Percentiles rank a stretch among this genome's conserved stretches.
These are phyloP conservation scores for Grosmannia clavigera DNA, from an alignment of 2,329 filamentous ascomycete genomes.

Conservation along the genomic window DNA sequence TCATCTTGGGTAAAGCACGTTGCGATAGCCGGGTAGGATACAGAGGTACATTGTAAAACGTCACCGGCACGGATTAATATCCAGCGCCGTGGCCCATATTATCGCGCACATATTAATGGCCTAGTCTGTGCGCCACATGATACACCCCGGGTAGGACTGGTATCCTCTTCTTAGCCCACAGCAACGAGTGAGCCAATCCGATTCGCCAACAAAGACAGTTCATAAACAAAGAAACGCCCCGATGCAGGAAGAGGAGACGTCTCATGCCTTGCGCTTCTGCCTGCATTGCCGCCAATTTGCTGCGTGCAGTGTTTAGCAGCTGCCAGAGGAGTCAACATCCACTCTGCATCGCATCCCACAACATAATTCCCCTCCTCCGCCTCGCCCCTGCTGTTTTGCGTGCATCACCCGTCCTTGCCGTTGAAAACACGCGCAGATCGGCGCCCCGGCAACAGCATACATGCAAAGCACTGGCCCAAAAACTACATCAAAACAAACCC, in stretches of 20 bases:
- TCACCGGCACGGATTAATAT: slow-evolving; percentile 12
- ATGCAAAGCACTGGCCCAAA: neutral
- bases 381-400: neutral
- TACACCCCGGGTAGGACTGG: neutral
- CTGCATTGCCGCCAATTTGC: neutral
- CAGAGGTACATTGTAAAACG: slow-evolving; percentile 1
- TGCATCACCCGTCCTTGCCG: neutral
- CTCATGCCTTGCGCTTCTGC: neutral
- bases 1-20: neutral
- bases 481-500: neutral
- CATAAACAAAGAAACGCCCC: slow-evolving; percentile 4
- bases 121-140: neutral
- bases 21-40: neutral
- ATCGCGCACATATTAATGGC: no score
- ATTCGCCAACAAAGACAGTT: neutral
- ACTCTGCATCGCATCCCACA: neutral
- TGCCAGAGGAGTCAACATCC: neutral
- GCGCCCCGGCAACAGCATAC: slow-evolving; percentile 9
- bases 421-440: neutral
- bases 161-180: neutral
- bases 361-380: neutral
- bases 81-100: slow-evolving; percentile 5
- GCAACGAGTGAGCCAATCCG: neutral
- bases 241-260: neutral
- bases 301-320: neutral